These are phyloP conservation scores for Phytophthora aleatoria DNA, from an alignment of 352 stramenopile species.

Conservation along the genomic window DNA sequence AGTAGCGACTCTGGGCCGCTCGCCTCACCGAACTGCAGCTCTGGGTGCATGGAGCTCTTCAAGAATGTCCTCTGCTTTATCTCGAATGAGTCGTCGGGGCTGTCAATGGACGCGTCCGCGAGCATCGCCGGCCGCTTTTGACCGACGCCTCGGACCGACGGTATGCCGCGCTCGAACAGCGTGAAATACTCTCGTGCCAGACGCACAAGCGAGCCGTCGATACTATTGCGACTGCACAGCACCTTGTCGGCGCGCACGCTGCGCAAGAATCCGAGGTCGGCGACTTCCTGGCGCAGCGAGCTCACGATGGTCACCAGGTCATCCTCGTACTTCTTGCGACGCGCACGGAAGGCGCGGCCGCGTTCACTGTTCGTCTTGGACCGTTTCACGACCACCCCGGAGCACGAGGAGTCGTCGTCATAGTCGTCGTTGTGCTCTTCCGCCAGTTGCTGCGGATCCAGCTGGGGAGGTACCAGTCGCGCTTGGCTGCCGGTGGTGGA, in stretches of 20 bases:
- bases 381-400: slow-evolving; percentile 11
- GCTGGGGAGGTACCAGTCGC: neutral
- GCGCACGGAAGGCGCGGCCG: slow-evolving; percentile 60
- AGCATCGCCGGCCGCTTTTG: slow-evolving; percentile 40
- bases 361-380: slow-evolving; percentile 76
- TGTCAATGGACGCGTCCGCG: slow-evolving; percentile 10
- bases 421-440: slow-evolving; percentile 7
- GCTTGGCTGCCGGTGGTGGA: neutral
- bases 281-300: slow-evolving; percentile 50
- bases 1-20: slow-evolving; percentile 34
- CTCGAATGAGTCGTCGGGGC: slow-evolving; percentile 14
- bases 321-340: slow-evolving; percentile 53
- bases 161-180: slow-evolving; percentile 54
- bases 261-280: slow-evolving; percentile 49
- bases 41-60: slow-evolving; percentile 41
- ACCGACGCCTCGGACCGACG: slow-evolving; percentile 18
- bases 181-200: slow-evolving; percentile 52
- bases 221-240: slow-evolving; percentile 39
- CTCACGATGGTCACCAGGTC: slow-evolving; percentile 41
- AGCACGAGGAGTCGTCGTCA: neutral
- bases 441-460: neutral
- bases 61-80: slow-evolving; percentile 42
- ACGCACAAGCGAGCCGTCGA: slow-evolving; percentile 47
- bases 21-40: slow-evolving; percentile 37
- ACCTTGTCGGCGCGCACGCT: slow-evolving; percentile 45